Evolutionary conservation across 2,329 filamentous ascomycete species (phyloP), one percentile per base, ranked within the genome.

Genomic region (Niveomyces coronatus): DNA sequence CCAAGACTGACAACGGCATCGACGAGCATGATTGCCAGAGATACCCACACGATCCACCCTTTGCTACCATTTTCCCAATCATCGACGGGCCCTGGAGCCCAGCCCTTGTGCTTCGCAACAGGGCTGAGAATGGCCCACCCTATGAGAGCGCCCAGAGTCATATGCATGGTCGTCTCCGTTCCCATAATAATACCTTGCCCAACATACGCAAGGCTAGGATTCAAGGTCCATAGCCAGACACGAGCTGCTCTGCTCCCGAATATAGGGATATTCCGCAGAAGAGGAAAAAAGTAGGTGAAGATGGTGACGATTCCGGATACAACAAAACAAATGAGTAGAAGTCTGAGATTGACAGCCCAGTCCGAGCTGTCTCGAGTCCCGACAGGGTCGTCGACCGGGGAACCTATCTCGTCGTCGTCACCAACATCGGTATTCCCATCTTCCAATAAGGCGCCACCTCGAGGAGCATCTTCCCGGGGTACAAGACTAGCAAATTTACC

Each of bases 181-280:
- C 91, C 91, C 91, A 98, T 98, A 53, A 98, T 96, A 45, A 98
- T 93, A 9, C 91, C 91, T 61, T 98, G 91, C 0, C 91, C 91
- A 18, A 96, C 79, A 56, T 98, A 98, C 3, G 91, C 91, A n/a
- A 94, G 81, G 31, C 87, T 95, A 0, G 91, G 91, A 48, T 98
- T 98, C 6, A 98, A 66, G 1, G 85, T 91, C 91, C 91, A 98
- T 1, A 95, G 72, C 89, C 89, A 98, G 2, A 76, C 76, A 1
- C 74, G 63, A 0, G 87, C 87, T 6, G 93, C 73, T 2, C 72
- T 61, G 1, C 71, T 62, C 1, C 91, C 91, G 48, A 96, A 85
- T 18, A 98, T 67, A 1, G 91, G 91, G n/a, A 98, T 66, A 47
- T 85, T 82, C 39, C 87, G 81, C 15, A 96, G 62, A 35, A 85